These are phyloP conservation scores for Erythrophleum fordii DNA, from an alignment of 306 rosid genomes.

Conservation along the genomic window DNA sequence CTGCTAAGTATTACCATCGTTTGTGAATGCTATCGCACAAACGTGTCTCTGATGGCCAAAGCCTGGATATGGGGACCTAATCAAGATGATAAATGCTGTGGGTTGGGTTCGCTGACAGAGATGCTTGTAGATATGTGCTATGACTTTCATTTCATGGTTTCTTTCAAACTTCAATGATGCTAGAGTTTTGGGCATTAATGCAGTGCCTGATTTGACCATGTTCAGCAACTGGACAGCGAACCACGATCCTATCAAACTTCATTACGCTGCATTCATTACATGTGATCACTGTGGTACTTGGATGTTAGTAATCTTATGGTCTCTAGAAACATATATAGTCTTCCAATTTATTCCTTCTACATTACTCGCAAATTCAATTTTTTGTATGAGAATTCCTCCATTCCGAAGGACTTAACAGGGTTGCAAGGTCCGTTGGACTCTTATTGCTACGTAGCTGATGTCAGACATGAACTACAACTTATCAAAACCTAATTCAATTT, in stretches of 20 bases:
- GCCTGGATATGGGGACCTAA: neutral
- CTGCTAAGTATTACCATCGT: neutral
- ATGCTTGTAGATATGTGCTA: neutral
- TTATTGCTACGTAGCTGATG: no score
- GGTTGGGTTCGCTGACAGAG: neutral
- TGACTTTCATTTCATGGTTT: neutral
- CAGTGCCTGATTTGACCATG: neutral
- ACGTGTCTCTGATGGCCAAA: neutral
- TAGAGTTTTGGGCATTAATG: neutral
- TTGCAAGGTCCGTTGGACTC: neutral
- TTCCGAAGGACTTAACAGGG: neutral
- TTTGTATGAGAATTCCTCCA: neutral
- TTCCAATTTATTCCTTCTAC: neutral
- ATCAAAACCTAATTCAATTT: neutral
- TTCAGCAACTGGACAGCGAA: no score
- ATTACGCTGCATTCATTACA: no score
- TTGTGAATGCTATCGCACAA: neutral
- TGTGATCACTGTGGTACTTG: no score
- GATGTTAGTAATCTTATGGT: no score
- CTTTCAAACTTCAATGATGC: neutral
- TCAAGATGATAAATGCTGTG: neutral
- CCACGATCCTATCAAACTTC: no score
- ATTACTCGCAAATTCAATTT: neutral
- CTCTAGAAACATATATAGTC: neutral
- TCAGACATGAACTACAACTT: neutral